Percentiles rank a stretch among this genome's conserved stretches.
phyloP scores from a whole-genome alignment of 2,329 filamentous ascomycete genomes.

The Venturia pyrina region DNA sequence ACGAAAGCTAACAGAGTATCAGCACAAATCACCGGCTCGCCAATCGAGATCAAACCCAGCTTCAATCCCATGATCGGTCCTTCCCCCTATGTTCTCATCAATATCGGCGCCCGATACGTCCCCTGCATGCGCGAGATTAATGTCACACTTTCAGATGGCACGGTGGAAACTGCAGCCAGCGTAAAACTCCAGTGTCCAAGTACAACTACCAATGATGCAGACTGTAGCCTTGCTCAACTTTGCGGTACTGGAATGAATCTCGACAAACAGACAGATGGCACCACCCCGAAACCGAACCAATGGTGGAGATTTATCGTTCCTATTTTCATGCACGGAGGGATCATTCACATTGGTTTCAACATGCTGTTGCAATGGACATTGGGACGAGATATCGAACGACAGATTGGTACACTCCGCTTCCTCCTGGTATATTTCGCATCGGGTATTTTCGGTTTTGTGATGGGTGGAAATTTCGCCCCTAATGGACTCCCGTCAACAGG shows the following conservation, averaged over 20 bases:
- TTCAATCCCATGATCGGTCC: conserved; percentile 99
- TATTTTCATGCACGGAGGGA: conserved; percentile 88
- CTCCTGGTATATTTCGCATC: conserved; percentile 80
- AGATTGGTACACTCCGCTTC: conserved; percentile 82
- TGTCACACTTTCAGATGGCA: conserved; percentile 42
- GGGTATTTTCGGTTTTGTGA: conserved; percentile 91
- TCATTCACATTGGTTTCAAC: conserved; percentile 95
- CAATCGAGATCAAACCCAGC: conserved; percentile 67
- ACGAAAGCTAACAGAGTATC: conserved; percentile 12
- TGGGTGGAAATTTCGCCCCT: conserved; percentile 87
- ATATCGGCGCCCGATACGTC: conserved; percentile 88
- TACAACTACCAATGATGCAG: conserved; percentile 41
- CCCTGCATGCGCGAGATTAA: conserved; percentile 87
- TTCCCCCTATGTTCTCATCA: conserved; percentile 81
- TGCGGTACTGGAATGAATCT: conserved; percentile 67
- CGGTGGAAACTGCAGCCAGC: not conserved
- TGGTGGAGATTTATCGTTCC: conserved; percentile 96
- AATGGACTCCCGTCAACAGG: conserved; percentile 71
- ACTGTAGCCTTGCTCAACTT: conserved; percentile 67
- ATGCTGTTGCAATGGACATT: conserved; percentile 83
- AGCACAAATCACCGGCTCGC: conserved; percentile 68
- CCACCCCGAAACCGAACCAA: conserved; percentile 65
- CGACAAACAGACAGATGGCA: conserved; percentile 41
- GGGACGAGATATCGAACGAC: conserved; percentile 82
- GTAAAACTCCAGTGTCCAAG: conserved; percentile 70